These are phyloP conservation scores for Pythium insidiosum DNA, from an alignment of 352 stramenopile species.

Conservation along the genomic window DNA sequence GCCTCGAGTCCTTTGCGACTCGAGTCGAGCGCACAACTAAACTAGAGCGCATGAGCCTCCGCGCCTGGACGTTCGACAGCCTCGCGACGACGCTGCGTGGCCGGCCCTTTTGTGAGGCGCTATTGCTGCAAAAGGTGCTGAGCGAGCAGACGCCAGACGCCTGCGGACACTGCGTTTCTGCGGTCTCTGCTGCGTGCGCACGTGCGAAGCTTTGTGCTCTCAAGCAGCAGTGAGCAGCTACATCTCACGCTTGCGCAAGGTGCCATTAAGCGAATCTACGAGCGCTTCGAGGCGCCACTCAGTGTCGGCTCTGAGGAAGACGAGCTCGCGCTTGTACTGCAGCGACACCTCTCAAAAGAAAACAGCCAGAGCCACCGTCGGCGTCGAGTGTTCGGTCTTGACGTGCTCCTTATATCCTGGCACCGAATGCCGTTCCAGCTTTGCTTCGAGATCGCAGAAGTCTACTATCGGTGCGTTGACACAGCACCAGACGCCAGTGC, in stretches of 20 bases:
- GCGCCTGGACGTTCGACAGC: conserved; percentile 45
- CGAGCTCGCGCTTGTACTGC: no score
- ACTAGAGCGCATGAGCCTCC: conserved; percentile 55
- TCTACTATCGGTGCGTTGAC: conserved; percentile 34
- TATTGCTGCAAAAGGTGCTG: conserved; percentile 50
- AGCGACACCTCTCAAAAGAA: no score
- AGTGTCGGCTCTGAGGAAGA: no score
- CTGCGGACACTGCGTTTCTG: conserved; percentile 46
- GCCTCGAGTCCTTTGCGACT: conserved; percentile 25
- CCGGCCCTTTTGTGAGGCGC: conserved; percentile 35
- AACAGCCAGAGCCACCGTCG: no score
- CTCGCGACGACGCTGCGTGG: conserved; percentile 23
- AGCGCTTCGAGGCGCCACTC: conserved; percentile 30
- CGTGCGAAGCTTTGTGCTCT: conserved; percentile 29
- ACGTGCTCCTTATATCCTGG: conserved; percentile 40
- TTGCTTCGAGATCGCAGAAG: conserved; percentile 57
- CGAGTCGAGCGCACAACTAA: conserved; percentile 39
- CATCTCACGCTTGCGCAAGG: conserved; percentile 28
- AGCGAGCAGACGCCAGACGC: conserved; percentile 32
- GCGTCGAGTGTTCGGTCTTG: no score
- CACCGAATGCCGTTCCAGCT: conserved; percentile 47
- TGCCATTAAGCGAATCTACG: conserved; percentile 22
- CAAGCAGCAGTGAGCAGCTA: conserved; percentile 16
- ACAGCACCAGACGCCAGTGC: conserved; percentile 2
- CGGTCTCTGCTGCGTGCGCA: conserved; percentile 40